These are phyloP conservation scores for Chamaecyparis obtusa DNA, from an alignment of 75 land plant species.

Conservation along the genomic window DNA sequence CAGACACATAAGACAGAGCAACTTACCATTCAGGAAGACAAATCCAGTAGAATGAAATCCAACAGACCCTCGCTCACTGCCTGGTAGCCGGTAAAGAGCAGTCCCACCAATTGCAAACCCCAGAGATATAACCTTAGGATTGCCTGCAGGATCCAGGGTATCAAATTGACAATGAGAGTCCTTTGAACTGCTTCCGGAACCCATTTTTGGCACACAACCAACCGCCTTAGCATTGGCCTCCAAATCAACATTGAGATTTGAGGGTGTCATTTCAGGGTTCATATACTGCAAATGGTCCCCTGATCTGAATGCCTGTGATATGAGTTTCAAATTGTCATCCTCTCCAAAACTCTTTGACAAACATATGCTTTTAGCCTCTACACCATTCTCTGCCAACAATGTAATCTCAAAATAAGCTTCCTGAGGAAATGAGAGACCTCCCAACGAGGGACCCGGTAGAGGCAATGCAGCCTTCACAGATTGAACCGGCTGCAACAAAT, in stretches of 20 bases:
- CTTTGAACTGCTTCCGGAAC: neutral
- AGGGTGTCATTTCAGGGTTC: neutral
- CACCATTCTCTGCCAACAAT: constrained; percentile 26
- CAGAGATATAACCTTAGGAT: constrained; percentile 23
- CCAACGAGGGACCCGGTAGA: constrained; percentile 73
- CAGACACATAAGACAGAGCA: neutral
- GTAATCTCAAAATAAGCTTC: constrained; percentile 80
- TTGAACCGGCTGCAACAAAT: constrained; percentile 1
- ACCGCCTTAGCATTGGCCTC: neutral
- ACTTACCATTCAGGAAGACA: constrained; percentile 70
- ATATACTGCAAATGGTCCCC: neutral
- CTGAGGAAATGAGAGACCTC: constrained; percentile 59
- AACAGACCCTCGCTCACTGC: constrained; percentile 66
- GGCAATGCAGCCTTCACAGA: constrained; percentile 52
- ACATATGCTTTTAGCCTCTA: neutral
- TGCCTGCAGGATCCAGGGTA: neutral
- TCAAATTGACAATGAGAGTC: constrained; percentile 2
- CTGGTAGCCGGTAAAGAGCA: constrained; percentile 37
- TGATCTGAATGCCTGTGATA: neutral
- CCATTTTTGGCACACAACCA: neutral
- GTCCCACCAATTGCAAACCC: constrained; percentile 47
- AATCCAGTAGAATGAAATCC: constrained; percentile 79
- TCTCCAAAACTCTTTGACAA: constrained; percentile 38
- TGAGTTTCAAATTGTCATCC: constrained; percentile 35
- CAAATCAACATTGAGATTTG: neutral